These are phyloP conservation scores for Didymella exigua DNA, from an alignment of 2,329 filamentous ascomycete genomes.

Conservation along the genomic window DNA sequence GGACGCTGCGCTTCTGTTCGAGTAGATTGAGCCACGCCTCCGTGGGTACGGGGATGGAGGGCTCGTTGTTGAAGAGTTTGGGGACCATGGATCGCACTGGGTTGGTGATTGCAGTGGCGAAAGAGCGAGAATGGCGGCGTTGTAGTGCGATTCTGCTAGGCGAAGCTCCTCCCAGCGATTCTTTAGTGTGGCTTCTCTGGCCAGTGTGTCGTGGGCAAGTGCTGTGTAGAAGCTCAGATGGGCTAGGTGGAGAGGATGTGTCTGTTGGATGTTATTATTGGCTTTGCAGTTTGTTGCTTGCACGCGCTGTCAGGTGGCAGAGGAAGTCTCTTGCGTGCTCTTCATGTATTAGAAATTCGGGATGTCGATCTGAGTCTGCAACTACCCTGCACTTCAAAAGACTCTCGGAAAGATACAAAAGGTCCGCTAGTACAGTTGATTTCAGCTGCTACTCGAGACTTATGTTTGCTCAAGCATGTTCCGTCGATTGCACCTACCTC, in stretches of 20 bases:
- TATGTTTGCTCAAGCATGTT: neutral
- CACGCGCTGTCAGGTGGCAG: neutral
- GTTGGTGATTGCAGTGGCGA: neutral
- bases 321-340: too few species aligned
- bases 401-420: too few species aligned
- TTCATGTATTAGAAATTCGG: too few species aligned
- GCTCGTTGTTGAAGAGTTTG: neutral
- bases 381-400: neutral
- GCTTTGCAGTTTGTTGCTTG: neutral
- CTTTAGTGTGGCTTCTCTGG: constrained; percentile 41
- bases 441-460: neutral
- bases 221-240: constrained; percentile 49
- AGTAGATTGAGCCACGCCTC: constrained; percentile 3
- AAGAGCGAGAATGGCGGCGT: constrained; percentile 30
- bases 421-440: neutral
- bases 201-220: constrained; percentile 46
- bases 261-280: constrained; percentile 22
- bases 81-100: constrained; percentile 6
- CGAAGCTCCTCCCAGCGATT: constrained; percentile 40
- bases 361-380: too few species aligned
- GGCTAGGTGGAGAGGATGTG: constrained; percentile 42
- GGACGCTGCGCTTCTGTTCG: constrained; percentile 26
- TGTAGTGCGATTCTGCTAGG: constrained; percentile 45
- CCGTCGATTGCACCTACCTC: constrained; percentile 23
- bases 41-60: constrained; percentile 4